Evolutionary conservation across 768 basidiomycete genomes (phyloP).

Genomic region (Mycena kentingensis): DNA sequence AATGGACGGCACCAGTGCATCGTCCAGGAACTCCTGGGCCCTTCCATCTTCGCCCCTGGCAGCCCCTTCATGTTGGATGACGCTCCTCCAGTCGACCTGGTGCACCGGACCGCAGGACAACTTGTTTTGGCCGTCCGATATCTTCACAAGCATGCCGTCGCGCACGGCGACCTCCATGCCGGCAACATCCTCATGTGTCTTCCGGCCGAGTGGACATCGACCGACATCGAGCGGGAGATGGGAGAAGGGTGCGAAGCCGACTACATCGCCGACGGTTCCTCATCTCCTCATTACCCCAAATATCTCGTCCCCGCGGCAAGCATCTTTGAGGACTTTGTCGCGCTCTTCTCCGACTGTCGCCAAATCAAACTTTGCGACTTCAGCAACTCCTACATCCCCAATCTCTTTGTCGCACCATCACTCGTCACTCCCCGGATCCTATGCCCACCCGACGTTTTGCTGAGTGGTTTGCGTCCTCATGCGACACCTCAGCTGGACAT

Average conservation of each 20-base stretch:
- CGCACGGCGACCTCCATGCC: no score
- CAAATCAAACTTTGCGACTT: background rate
- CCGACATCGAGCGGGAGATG: no score
- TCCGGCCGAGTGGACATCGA: no score
- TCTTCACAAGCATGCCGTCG: no score
- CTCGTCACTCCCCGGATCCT: no score
- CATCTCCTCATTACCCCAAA: no score
- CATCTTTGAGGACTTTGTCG: background rate
- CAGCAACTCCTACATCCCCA: background rate
- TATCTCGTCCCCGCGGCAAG: background rate
- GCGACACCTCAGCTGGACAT: background rate
- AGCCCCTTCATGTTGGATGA: no score
- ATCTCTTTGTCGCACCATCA: background rate
- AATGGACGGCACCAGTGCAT: constrained; percentile 16
- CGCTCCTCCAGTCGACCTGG: no score
- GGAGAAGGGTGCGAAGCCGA: no score
- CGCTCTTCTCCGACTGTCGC: background rate
- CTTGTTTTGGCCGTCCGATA: no score
- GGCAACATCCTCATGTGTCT: no score
- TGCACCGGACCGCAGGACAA: background rate
- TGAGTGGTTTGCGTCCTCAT: background rate
- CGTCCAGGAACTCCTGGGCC: constrained; percentile 8
- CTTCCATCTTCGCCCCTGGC: background rate
- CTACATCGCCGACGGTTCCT: no score
- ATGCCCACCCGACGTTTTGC: background rate